These are phyloP conservation scores for Sarocladium brachiariae DNA, from an alignment of 2,329 filamentous ascomycete species.

Conservation along the genomic window DNA sequence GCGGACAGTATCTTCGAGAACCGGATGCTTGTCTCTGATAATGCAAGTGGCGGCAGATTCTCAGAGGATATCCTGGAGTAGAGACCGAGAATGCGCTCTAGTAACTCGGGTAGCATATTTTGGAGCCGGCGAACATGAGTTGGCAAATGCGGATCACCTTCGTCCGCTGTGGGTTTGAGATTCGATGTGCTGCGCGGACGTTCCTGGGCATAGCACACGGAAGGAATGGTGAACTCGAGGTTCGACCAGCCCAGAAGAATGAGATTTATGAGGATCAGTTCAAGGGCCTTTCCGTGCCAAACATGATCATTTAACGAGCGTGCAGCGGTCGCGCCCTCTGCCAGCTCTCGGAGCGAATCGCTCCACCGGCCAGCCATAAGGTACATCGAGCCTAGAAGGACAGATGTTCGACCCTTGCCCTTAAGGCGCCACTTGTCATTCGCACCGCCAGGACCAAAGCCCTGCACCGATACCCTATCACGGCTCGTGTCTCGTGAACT, in stretches of 20 bases:
- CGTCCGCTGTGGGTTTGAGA: slow-evolving; percentile 21
- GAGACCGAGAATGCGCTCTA: slow-evolving; percentile 66
- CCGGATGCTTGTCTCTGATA: slow-evolving; percentile 67
- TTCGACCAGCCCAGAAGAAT: slow-evolving; percentile 79
- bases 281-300: slow-evolving; percentile 96
- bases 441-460: slow-evolving; percentile 64
- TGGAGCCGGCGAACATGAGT: slow-evolving; percentile 49
- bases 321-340: slow-evolving; percentile 70
- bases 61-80: slow-evolving; percentile 67
- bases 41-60: slow-evolving; percentile 61
- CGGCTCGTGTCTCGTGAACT: slow-evolving; percentile 43
- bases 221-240: slow-evolving; percentile 72
- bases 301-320: slow-evolving; percentile 81
- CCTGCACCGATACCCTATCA: slow-evolving; percentile 57
- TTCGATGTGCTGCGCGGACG: slow-evolving; percentile 28
- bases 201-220: slow-evolving; percentile 47
- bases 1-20: slow-evolving; percentile 64
- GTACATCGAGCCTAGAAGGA: slow-evolving; percentile 79
- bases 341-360: slow-evolving; percentile 77
- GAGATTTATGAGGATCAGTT: slow-evolving; percentile 76
- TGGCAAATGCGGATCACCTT: slow-evolving; percentile 37
- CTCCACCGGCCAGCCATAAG: slow-evolving; percentile 85
- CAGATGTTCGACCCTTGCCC: slow-evolving; percentile 69
- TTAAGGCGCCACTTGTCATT: slow-evolving; percentile 74
- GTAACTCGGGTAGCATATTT: slow-evolving; percentile 60